Evolutionary conservation across 140 eudicot species (phyloP).

Genomic region (Artemisia princeps): DNA sequence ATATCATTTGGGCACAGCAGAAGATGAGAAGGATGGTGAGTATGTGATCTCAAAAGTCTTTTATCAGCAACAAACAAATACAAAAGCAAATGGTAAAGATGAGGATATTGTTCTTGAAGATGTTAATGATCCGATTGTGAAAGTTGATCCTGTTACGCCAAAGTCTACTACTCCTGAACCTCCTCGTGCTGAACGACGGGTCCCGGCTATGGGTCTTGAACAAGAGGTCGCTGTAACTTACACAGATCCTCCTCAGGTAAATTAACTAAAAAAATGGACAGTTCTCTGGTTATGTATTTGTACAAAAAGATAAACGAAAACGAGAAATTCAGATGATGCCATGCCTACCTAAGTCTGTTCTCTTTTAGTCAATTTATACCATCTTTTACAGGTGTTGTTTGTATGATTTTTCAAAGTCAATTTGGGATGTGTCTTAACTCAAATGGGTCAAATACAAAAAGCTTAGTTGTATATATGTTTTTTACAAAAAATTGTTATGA

Average conservation of each 20-base stretch:
- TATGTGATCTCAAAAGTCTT: conserved; percentile 84
- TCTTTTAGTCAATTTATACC: no score
- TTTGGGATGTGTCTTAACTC: no score
- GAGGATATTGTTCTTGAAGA: conserved; percentile 36
- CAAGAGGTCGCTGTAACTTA: conserved; percentile 18
- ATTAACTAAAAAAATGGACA: no score
- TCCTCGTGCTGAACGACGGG: conserved; percentile 48
- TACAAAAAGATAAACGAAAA: no score
- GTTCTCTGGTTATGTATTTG: no score
- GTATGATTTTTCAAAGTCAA: background rate
- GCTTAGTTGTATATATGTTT: no score
- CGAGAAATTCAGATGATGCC: background rate
- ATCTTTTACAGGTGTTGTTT: background rate
- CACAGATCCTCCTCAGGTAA: conserved; percentile 37
- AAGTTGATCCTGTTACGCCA: conserved; percentile 70
- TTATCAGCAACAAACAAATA: conserved; percentile 64
- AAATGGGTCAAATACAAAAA: no score
- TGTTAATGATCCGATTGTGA: conserved; percentile 19
- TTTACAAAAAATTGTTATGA: no score
- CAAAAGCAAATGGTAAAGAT: conserved; percentile 39
- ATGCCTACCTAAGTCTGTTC: background rate
- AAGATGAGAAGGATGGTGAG: conserved; percentile 85
- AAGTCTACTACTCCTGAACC: conserved; percentile 69
- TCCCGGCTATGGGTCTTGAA: conserved; percentile 31
- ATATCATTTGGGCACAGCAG: conserved; percentile 79